Percentiles rank a stretch among this genome's conserved stretches.
phyloP scores from a whole-genome alignment of 805 yeast species.

The Groenewaldozyma salmanticensis region DNA sequence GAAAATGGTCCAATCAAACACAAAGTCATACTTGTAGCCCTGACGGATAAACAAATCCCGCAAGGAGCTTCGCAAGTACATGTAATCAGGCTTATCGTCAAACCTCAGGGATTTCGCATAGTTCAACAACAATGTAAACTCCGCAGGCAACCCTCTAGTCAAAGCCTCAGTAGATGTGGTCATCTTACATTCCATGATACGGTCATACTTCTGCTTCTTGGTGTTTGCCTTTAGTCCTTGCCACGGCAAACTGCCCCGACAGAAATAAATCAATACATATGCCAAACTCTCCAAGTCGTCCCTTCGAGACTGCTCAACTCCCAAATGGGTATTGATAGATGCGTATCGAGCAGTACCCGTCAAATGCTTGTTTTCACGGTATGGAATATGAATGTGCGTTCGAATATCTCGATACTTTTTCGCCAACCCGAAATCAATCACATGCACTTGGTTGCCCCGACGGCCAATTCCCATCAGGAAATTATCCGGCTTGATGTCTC shows the following conservation, averaged over 20 bases:
- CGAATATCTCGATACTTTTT: slow-evolving; percentile 91
- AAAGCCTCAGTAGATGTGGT: slow-evolving; percentile 77
- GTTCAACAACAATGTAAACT: slow-evolving; percentile 77
- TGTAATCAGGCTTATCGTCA: slow-evolving; percentile 94
- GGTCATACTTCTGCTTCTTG: slow-evolving; percentile 93
- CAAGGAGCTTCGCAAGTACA: slow-evolving; percentile 76
- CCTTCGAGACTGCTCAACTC: slow-evolving; percentile 93
- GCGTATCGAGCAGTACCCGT: slow-evolving; percentile 99
- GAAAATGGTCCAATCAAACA: slow-evolving; percentile 94
- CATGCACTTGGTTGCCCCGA: slow-evolving; percentile 90
- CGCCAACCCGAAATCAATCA: slow-evolving; percentile 89
- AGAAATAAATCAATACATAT: slow-evolving; percentile 90
- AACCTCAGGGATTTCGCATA: slow-evolving; percentile 86
- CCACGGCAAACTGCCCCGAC: slow-evolving; percentile 95
- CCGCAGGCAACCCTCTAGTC: slow-evolving; percentile 86
- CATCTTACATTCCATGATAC: slow-evolving; percentile 91
- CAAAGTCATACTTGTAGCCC: slow-evolving; percentile 84
- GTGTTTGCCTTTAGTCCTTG: slow-evolving; percentile 98
- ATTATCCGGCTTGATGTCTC: slow-evolving; percentile 79
- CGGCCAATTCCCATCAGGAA: slow-evolving; percentile 84
- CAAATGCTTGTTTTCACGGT: slow-evolving; percentile 89
- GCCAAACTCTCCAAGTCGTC: slow-evolving; percentile 96
- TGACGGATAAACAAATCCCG: slow-evolving; percentile 83
- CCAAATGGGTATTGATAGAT: slow-evolving; percentile 88
- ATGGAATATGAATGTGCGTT: slow-evolving; percentile 90